Conservation (phyloP, 306 rosid species). For the Trichosanthes cucumerina region DNA sequence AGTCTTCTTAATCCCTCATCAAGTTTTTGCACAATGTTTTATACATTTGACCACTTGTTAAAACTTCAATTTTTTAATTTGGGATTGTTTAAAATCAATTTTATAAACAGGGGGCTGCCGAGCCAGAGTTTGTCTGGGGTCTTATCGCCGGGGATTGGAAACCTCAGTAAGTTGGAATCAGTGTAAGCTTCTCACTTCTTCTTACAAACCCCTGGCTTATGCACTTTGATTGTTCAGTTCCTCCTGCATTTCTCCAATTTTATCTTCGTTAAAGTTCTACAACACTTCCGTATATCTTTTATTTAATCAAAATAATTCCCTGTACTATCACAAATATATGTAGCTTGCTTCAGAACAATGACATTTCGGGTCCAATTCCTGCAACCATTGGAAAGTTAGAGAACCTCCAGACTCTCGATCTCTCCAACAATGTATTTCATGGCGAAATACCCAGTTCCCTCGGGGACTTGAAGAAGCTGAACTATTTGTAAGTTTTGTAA, state of each 20-base stretch:
- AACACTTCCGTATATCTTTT: background rate
- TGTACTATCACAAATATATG: background rate
- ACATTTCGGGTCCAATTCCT: conserved; percentile 76
- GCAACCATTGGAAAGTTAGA: conserved; percentile 60
- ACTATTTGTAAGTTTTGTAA: conserved; percentile 69
- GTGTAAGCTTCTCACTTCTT: conserved; percentile 52
- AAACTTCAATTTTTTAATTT: background rate
- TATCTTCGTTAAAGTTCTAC: background rate
- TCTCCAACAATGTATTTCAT: conserved; percentile 61
- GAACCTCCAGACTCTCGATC: conserved; percentile 90
- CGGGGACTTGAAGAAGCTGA: conserved; percentile 72
- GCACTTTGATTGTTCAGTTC: background rate
- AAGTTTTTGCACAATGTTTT: background rate
- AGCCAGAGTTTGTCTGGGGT: conserved; percentile 92
- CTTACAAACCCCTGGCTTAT: background rate
- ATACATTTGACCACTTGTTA: background rate
- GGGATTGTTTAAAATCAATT: background rate
- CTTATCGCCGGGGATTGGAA: conserved; percentile 77
- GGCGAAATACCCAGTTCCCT: conserved; percentile 79
- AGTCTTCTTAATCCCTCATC: conserved; percentile 23
- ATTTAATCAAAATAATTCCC: background rate
- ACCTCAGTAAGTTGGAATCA: conserved; percentile 69
- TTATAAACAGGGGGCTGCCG: conserved; percentile 68
- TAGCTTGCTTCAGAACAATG: conserved; percentile 94
- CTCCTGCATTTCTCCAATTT: background rate